Percentiles rank a stretch among this genome's conserved stretches.
These are phyloP conservation scores for Cyberlindnera nakhonratchasimensis DNA, from an alignment of 805 yeast genomes.

Conservation along the genomic window DNA sequence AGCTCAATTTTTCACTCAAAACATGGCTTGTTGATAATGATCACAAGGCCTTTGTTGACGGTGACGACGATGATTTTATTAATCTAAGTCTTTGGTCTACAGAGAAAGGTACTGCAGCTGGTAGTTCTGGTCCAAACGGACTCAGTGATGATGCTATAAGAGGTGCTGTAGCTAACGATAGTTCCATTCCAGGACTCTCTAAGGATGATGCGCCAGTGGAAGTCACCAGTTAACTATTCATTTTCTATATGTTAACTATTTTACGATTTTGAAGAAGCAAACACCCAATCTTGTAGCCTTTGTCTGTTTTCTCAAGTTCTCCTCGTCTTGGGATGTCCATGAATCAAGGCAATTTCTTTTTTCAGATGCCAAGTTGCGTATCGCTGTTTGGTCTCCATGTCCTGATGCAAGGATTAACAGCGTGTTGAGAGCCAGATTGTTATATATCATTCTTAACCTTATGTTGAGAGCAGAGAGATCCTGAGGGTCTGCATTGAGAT, in stretches of 20 bases:
- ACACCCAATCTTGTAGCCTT: slow-evolving; percentile 57
- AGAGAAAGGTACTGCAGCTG: slow-evolving; percentile 18
- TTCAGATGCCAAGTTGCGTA: slow-evolving; percentile 42
- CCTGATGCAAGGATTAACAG: slow-evolving; percentile 61
- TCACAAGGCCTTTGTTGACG: slow-evolving; percentile 29
- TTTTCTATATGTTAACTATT: background rate
- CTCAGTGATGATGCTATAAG: slow-evolving; percentile 47
- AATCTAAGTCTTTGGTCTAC: slow-evolving; percentile 39
- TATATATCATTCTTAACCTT: slow-evolving; percentile 47
- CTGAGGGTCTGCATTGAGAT: slow-evolving; percentile 44
- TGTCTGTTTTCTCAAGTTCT: slow-evolving; percentile 44
- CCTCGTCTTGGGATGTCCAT: slow-evolving; percentile 53
- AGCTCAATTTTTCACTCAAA: slow-evolving; percentile 29
- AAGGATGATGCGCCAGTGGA: slow-evolving; percentile 13
- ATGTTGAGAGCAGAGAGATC: slow-evolving; percentile 32
- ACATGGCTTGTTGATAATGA: slow-evolving; percentile 30
- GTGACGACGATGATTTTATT: slow-evolving; percentile 41
- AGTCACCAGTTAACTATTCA: background rate
- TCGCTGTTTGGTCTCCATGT: slow-evolving; percentile 51
- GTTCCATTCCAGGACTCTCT: slow-evolving; percentile 44
- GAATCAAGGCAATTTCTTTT: slow-evolving; percentile 40
- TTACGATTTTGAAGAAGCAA: slow-evolving; percentile 46
- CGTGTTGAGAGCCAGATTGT: slow-evolving; percentile 53
- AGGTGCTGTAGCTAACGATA: slow-evolving; percentile 50
- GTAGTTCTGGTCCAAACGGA: slow-evolving; percentile 19